These are phyloP conservation scores for Cutaneotrichosporon sp. DNA, from an alignment of 1,284 basidiomycete species.

Conservation along the genomic window DNA sequence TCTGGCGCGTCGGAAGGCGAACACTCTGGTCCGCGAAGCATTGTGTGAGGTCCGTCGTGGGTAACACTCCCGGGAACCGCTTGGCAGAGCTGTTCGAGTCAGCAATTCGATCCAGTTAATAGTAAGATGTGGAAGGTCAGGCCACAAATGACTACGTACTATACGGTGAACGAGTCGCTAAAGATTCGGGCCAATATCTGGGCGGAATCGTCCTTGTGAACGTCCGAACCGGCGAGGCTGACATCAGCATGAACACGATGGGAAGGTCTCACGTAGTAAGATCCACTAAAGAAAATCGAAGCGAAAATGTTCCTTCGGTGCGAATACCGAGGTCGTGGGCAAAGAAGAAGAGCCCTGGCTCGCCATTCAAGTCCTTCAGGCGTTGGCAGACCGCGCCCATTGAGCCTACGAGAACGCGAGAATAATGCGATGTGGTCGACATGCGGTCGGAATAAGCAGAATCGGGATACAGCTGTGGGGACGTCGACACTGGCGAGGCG, in stretches of 20 bases:
- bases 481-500: constrained; percentile 4
- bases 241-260: neutral
- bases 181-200: constrained; percentile 76
- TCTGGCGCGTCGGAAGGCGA: constrained; percentile 61
- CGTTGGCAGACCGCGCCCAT: constrained; percentile 76
- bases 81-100: constrained; percentile 62
- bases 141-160: constrained; percentile 32
- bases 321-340: constrained; percentile 81
- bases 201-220: constrained; percentile 24
- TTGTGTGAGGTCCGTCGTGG: constrained; percentile 81
- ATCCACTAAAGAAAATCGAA: constrained; percentile 43
- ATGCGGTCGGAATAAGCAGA: constrained; percentile 26
- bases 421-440: constrained; percentile 62
- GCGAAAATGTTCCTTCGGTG: constrained; percentile 62
- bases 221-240: neutral
- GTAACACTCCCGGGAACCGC: constrained; percentile 87
- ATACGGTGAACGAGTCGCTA: constrained; percentile 84
- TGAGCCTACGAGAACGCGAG: constrained; percentile 80
- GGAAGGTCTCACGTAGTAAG: constrained; percentile 26
- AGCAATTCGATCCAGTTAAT: too few relatives aligned
- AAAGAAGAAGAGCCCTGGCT: constrained; percentile 78
- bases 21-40: constrained; percentile 88
- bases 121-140: too few relatives aligned
- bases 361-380: constrained; percentile 72
- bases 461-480: constrained; percentile 10